These are phyloP conservation scores for Rhizomucor miehei DNA, from an alignment of 371 early-diverging fungal genomes.

Conservation along the genomic window DNA sequence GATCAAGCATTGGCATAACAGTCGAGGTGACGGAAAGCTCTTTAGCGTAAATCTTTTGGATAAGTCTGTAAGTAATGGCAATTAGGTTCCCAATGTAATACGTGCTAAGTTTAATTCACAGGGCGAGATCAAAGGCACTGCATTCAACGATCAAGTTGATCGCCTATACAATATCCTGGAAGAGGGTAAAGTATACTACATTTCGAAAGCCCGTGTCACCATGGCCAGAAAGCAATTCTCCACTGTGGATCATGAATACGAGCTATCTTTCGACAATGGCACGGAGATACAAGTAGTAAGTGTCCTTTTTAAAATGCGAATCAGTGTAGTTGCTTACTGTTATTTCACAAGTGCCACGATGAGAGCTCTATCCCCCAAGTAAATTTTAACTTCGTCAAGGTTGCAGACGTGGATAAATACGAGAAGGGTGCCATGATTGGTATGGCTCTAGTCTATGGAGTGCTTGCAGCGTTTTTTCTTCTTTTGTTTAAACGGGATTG, in stretches of 20 bases:
- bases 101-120: slow-evolving; percentile 13
- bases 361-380: slow-evolving; percentile 62
- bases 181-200: slow-evolving; percentile 80
- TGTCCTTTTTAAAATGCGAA: neutral
- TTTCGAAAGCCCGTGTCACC: slow-evolving; percentile 81
- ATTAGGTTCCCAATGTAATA: neutral
- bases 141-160: slow-evolving; percentile 81
- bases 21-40: slow-evolving; percentile 79
- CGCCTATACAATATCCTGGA: slow-evolving; percentile 68
- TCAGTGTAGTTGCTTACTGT: neutral
- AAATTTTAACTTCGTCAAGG: slow-evolving; percentile 65
- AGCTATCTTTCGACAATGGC: slow-evolving; percentile 75
- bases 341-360: slow-evolving; percentile 55
- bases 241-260: slow-evolving; percentile 87
- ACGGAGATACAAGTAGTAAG: slow-evolving; percentile 64
- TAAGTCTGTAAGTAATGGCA: slow-evolving; percentile 55
- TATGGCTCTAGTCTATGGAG: slow-evolving; percentile 32
- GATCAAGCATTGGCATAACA: slow-evolving; percentile 81
- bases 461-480: neutral
- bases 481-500: too few species aligned
- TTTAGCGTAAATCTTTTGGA: slow-evolving; percentile 90
- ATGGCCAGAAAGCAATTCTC: slow-evolving; percentile 87
- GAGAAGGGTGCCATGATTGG: slow-evolving; percentile 71
- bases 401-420: slow-evolving; percentile 57
- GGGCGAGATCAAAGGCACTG: slow-evolving; percentile 91